Conservation (phyloP, 1,284 basidiomycete genomes). For the Wolfiporia cocos region DNA sequence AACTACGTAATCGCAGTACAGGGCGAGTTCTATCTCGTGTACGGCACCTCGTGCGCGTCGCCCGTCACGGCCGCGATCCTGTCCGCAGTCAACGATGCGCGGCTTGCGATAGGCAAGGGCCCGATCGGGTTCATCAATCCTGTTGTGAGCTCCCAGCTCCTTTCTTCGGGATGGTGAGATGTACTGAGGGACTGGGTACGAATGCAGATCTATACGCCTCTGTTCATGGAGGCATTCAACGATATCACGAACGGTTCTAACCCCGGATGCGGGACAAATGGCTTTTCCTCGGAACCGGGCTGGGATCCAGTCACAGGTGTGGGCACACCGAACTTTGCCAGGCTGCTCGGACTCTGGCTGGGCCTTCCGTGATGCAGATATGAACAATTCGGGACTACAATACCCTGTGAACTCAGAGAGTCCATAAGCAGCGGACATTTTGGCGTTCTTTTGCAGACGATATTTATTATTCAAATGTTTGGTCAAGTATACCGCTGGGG, state of each 20-base stretch:
- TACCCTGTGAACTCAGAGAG: too few species aligned
- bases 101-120: constrained; percentile 31
- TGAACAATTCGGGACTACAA: too few species aligned
- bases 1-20: constrained; percentile 15
- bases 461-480: too few species aligned
- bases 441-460: too few species aligned
- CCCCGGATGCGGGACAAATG: constrained; percentile 11
- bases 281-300: constrained; percentile 32
- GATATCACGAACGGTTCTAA: constrained; percentile 29
- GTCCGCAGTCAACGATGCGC: constrained; percentile 54
- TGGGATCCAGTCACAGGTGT: constrained; percentile 33
- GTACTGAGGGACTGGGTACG: background rate
- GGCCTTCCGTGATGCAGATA: constrained; percentile 1
- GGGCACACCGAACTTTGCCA: constrained; percentile 21
- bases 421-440: too few species aligned
- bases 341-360: constrained; percentile 2
- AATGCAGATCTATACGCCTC: constrained; percentile 21
- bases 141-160: constrained; percentile 3
- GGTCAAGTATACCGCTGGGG: too few species aligned
- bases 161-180: background rate
- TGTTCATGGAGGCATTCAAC: constrained; percentile 26
- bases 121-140: constrained; percentile 58
- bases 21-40: constrained; percentile 34
- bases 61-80: constrained; percentile 36
- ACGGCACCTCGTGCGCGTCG: constrained; percentile 30